Percentiles rank a stretch among this genome's conserved stretches.
Evolutionary conservation across 2,329 filamentous ascomycete species (phyloP).

Genomic region (Fusarium temperatum): DNA sequence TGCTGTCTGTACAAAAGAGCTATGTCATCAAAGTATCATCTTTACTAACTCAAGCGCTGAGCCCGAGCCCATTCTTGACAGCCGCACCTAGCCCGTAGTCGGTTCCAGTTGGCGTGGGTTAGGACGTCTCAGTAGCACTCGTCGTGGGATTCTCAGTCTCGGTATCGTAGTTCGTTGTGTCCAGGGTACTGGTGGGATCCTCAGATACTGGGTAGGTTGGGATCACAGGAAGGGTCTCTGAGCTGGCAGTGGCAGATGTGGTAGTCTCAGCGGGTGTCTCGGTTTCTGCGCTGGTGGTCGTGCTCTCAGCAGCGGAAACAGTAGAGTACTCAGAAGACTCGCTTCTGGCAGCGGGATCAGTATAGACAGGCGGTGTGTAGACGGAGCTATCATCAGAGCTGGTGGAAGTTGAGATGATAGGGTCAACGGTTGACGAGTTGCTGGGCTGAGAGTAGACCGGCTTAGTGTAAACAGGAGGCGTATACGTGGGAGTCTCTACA

Average conservation of each 20-base stretch:
- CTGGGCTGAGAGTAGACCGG: background rate
- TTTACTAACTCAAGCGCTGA: conserved; percentile 1
- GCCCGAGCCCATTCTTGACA: conserved; percentile 2
- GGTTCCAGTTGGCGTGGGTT: conserved; percentile 5
- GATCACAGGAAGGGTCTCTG: background rate
- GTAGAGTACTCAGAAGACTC: conserved; percentile 8
- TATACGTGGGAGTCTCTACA: conserved; percentile 17
- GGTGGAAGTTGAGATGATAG: conserved; percentile 9
- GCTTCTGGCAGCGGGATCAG: background rate
- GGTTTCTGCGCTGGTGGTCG: background rate
- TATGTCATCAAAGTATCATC: conserved; percentile 3
- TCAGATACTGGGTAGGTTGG: background rate
- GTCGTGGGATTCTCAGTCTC: background rate
- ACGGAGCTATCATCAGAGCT: conserved; percentile 2
- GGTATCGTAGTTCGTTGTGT: background rate
- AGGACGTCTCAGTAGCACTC: conserved; percentile 11
- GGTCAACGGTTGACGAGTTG: conserved; percentile 2
- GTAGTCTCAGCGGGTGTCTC: conserved; percentile 4
- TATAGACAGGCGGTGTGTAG: conserved; percentile 22
- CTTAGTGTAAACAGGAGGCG: conserved; percentile 19
- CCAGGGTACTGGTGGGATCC: background rate
- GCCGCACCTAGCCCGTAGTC: background rate
- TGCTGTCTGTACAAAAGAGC: conserved; percentile 28
- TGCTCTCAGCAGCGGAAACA: background rate
- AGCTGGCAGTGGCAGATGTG: background rate